phyloP scores from a whole-genome alignment of 2,329 filamentous ascomycete species.

The Penicillium polonicum region DNA sequence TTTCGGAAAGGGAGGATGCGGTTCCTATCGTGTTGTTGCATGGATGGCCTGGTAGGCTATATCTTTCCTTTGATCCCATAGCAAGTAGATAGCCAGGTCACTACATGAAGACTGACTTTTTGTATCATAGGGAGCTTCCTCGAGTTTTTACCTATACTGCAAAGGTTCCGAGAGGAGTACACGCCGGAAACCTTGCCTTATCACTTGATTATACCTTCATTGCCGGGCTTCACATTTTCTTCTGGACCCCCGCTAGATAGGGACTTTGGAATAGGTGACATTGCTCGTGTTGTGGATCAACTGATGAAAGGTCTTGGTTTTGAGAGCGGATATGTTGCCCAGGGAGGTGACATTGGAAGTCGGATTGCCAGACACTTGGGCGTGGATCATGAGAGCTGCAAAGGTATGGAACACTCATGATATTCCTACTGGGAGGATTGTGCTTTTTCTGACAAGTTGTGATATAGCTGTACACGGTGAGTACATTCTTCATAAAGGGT shows the following conservation, averaged over 20 bases:
- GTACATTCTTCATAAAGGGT: background rate
- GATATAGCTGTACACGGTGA: slow-evolving; percentile 31
- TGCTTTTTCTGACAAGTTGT: background rate
- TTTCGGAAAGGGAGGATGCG: slow-evolving; percentile 48
- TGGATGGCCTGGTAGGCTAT: slow-evolving; percentile 33
- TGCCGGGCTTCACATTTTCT: slow-evolving; percentile 34
- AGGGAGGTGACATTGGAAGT: slow-evolving; percentile 36
- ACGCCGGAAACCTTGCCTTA: slow-evolving; percentile 29
- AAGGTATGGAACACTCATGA: slow-evolving; percentile 21
- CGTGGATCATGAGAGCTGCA: slow-evolving; percentile 30
- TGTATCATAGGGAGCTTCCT: slow-evolving; percentile 30
- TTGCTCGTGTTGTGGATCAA: slow-evolving; percentile 29
- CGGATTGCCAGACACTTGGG: slow-evolving; percentile 25
- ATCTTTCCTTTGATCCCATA: background rate
- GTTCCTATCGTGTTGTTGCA: slow-evolving; percentile 49
- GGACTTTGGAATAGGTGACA: slow-evolving; percentile 25
- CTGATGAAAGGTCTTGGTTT: slow-evolving; percentile 34
- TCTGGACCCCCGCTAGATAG: slow-evolving; percentile 31
- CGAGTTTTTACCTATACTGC: slow-evolving; percentile 34
- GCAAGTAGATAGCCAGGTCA: background rate
- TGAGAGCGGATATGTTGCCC: slow-evolving; percentile 30
- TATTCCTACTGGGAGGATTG: background rate
- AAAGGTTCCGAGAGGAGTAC: slow-evolving; percentile 29
- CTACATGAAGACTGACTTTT: background rate
- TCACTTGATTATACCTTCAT: slow-evolving; percentile 33